Base-by-base conservation (phyloP, 2,329 filamentous ascomycete species). In the Calonectria henricotiae region DNA sequence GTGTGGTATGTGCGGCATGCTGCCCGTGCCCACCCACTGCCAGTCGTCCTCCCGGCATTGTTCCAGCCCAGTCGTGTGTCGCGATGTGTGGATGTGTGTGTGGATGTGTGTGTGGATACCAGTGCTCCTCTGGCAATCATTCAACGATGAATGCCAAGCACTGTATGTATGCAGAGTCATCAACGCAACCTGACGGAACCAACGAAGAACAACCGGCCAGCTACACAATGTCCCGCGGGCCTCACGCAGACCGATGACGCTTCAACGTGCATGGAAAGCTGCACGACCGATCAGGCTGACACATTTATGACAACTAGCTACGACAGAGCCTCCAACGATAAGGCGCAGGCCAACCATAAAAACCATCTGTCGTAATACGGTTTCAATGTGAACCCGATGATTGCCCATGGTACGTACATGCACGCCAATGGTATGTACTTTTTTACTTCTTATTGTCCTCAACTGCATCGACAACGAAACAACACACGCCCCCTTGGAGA, bases 271-370 rank as follows among this genome's bases (percentile, higher is more conserved):
- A 60, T 41, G 25, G 54, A 60, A 60, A 30, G 54, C 55, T 60
- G 55, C 55, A 43, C 49, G 23, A 27, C 37, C 41, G 66, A 64
- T 60, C 61, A 68, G 66, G 66, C 66, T 68, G 66, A 68, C 66
- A 47, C 43, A 60, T 51, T 68, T 65, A 27, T 11, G 49, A 30
- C 43, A 30, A 17, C 35, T 27, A 60, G 51, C 41, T 49, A 39
- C 32, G 44, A 37, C 64, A 60, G 54, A 66, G 64, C 64, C 64
- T 66, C 51, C 15, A 39, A 55, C n/a, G 30, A 37, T 30, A 60
- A 60, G 55, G 37, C 55, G 55, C 55, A 60, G 27, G 23, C 55
- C 20, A 60, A 60, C 55, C 37, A 60, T 35, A 30, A 13, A 60
- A 35, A 41, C 54, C 66, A 64, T 43, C 60, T 25, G 35, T 27